Evolutionary conservation across 2,329 filamentous ascomycete genomes (phyloP).

Genomic region (Sporothrix globosa): DNA sequence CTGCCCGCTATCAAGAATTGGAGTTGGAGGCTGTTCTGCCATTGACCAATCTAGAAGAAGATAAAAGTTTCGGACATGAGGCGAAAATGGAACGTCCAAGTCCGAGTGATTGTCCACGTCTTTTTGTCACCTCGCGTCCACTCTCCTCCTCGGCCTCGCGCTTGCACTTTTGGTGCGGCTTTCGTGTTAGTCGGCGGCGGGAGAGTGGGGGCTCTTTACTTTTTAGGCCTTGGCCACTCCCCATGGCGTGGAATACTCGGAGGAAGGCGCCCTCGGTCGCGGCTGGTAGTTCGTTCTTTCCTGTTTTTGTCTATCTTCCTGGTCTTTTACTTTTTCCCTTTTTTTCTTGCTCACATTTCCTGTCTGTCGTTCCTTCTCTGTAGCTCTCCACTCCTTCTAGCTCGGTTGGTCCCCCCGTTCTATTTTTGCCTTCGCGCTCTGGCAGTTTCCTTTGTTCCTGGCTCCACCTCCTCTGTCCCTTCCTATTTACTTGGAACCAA

Average conservation of each 20-base stretch:
- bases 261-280: conserved; percentile 1
- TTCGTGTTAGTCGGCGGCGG: conserved; percentile 18
- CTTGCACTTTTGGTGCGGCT: not conserved
- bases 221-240: not conserved
- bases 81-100: not conserved
- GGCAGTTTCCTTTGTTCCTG: not conserved
- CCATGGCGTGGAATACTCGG: not conserved
- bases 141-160: not conserved
- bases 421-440: conserved; percentile 19
- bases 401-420: not conserved
- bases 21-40: not conserved
- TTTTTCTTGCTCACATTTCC: not conserved
- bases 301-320: not conserved
- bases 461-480: not conserved
- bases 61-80: not conserved
- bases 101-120: not conserved
- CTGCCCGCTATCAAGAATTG: not conserved
- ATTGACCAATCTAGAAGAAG: not conserved
- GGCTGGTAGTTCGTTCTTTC: conserved; percentile 3
- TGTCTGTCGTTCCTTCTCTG: conserved; percentile 1
- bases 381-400: conserved; percentile 18
- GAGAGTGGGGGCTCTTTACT: not conserved
- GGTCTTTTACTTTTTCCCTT: not conserved
- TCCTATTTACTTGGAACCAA: not conserved
- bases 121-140: too few relatives aligned